Base-by-base conservation (phyloP, 208 protist genomes). In the Acanthamoeba culbertsoni region DNA sequence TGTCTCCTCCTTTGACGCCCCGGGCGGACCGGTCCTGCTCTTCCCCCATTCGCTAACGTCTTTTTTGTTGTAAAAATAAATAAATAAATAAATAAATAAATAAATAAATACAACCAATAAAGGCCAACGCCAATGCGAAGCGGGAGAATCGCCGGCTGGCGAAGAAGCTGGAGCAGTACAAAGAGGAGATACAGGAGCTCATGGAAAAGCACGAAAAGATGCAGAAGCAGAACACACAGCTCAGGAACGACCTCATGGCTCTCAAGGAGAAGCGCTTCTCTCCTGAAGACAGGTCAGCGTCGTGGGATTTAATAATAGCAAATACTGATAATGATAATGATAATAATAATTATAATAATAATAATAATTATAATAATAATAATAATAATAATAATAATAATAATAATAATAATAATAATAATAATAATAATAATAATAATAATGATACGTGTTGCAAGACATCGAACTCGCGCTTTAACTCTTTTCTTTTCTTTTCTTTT, bases 161-260 rank as follows among this genome's bases (percentile, higher is more conserved):
- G 2, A 57, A 89, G 53, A 57, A 89, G 51, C 40, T 89, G 1
- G 79, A 89, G 53, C 45, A 89, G 79, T 65, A 68, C 51, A 89
- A 89, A 37, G 79, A 89, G 79, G 79, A 89, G 51, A 89, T 57
- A 28, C 51, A 89, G 35, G 79, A 57, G 28, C 79, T 89, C n/a
- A 89, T 68, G 79, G 79, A 89, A 45, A 57, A 89, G 53, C 45
- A 89, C 33, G 79, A 89, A 31, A 89, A 57, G 79, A 59, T 89
- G 79, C 79, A 89, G 55, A 89, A 89, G 40, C 79, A 89, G 20
- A 89, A 89, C 79, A 43, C 51, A 28, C 79, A 89, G 33, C 79
- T 89, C 1, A 12, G 55, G 31, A 89, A 89, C 33, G 79, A 89
- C 23, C 46, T 89, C 33, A 82, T 82, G 45, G 12, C 18, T n/a